Evolutionary conservation across 2,329 filamentous ascomycete species (phyloP), one percentile per base, ranked within the genome.

Genomic region (Keithomyces neogunnii): DNA sequence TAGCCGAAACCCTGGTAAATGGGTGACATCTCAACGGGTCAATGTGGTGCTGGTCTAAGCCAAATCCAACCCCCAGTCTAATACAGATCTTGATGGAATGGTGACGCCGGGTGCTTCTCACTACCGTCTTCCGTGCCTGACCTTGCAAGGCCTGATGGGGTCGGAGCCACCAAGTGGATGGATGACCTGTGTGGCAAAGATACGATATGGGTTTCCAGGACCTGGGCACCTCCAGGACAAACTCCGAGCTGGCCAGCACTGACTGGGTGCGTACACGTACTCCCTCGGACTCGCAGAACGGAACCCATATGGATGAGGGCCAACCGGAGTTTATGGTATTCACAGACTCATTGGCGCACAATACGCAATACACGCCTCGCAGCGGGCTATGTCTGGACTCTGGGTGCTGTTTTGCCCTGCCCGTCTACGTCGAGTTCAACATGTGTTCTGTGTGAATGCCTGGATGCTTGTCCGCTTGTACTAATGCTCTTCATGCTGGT

Each of bases 81-180:
- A 19, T 26, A 51, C 29, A 48, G 19, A 26, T 31, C 36, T 42
- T 40, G 49, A 33, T 36, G 31, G 42, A 42, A 42, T 53, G 49
- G 32, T 51, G 52, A 48, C 42, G 52, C 49, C 52, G 52, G 52
- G 40, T 49, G 19, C 36, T 19, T 19, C 45, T 50, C 47, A 44
- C 29, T 49, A 51, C 52, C 43, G 46, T 45, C 30, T 47, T 49
- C 49, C 45, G 52, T 44, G 46, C 49, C 52, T 53, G 49, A 48
- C 52, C 36, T 36, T 47, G 35, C 49, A 47, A 45, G 46, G 10
- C 48, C 48, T 45, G 40, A 45, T 43, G 35, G 45, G 45, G 51
- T 48, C 43, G 36, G 45, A 43, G 45, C 48, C 10, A n/a, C 30
- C 40, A 44, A 44, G 40, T 44, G 40, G 40, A 44, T 40, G 11